Evolutionary conservation across 129 eudicot genomes (phyloP).

Genomic region (Saussurea involucrata): DNA sequence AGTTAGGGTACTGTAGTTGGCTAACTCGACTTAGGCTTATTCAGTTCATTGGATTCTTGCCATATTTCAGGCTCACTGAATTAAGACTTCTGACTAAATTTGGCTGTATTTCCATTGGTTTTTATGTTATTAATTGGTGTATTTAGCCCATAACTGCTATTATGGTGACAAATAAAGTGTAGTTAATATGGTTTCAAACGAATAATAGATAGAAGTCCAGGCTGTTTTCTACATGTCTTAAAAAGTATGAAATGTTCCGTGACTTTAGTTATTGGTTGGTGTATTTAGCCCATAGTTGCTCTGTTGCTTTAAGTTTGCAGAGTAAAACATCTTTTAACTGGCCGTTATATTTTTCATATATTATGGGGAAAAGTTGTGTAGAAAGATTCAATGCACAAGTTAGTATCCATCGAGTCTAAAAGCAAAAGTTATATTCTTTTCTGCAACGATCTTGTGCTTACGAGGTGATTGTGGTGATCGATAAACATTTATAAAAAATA

Average conservation of each 20-base stretch:
- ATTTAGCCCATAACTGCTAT: constrained; percentile 15
- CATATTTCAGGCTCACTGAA: neutral
- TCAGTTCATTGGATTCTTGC: neutral
- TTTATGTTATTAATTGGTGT: neutral
- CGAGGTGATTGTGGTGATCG: neutral
- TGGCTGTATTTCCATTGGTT: neutral
- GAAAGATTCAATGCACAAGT: neutral
- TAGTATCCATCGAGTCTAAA: neutral
- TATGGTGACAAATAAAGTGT: neutral
- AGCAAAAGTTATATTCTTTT: neutral
- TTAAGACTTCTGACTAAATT: neutral
- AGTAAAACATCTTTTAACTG: too few relatives aligned
- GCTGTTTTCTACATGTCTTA: neutral
- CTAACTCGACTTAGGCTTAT: neutral
- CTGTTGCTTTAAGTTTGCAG: too few relatives aligned
- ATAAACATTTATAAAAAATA: neutral
- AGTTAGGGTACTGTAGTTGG: neutral
- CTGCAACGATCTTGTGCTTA: neutral
- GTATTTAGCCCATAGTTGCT: constrained; percentile 13
- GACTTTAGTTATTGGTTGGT: neutral
- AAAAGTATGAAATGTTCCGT: neutral
- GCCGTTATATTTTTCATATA: neutral
- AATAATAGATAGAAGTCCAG: neutral
- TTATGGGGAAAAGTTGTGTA: too few relatives aligned
- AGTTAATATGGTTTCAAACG: neutral